These are phyloP conservation scores for Przewalskia tangutica DNA, from an alignment of 257 asterid genomes.

Conservation along the genomic window DNA sequence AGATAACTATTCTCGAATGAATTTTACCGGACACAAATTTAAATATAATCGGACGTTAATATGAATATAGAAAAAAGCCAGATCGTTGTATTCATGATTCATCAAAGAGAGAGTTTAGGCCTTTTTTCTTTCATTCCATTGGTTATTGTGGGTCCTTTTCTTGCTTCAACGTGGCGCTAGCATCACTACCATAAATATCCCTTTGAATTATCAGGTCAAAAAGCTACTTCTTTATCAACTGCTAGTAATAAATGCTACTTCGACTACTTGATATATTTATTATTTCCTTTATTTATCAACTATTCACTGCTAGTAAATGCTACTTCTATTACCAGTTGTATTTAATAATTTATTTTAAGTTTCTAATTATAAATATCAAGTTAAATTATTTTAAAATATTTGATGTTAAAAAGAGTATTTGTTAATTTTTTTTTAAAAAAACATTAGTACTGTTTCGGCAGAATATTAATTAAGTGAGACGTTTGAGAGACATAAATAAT, in stretches of 20 bases:
- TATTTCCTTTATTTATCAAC: not conserved
- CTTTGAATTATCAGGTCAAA: conserved; percentile 9
- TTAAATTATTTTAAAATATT: no score
- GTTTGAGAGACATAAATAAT: not conserved
- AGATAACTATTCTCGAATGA: no score
- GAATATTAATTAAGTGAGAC: not conserved
- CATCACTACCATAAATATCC: conserved; percentile 22
- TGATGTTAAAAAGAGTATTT: not conserved
- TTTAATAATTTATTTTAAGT: no score
- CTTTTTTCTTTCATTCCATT: not conserved
- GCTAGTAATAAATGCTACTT: not conserved
- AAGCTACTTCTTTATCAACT: not conserved
- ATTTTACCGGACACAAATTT: no score
- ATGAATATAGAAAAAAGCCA: not conserved
- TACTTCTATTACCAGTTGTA: not conserved
- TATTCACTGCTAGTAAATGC: not conserved
- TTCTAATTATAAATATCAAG: no score
- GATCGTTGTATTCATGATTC: not conserved
- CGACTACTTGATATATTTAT: not conserved
- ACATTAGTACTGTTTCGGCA: not conserved
- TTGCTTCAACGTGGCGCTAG: conserved; percentile 22
- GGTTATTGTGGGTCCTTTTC: conserved; percentile 15
- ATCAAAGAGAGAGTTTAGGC: not conserved
- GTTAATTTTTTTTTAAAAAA: not conserved
- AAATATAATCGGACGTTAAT: no score